Conservation (phyloP, 257 asterid genomes). For the Solanum bulbocastanum region DNA sequence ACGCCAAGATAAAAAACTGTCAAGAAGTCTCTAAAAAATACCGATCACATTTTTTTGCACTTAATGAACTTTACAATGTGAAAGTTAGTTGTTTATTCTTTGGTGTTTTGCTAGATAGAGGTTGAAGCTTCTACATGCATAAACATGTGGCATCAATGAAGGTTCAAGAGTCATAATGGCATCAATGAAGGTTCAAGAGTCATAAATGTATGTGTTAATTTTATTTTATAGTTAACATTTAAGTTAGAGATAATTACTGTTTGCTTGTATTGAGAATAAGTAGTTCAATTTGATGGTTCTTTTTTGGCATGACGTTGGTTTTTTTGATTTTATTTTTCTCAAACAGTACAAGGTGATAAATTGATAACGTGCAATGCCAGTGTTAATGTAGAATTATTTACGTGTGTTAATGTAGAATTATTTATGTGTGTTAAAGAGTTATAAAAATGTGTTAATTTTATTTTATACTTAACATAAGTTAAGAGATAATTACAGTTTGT, state of each 20-base stretch:
- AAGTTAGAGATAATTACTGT: neutral
- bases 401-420: neutral
- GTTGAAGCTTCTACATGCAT: neutral
- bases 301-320: neutral
- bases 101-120: neutral
- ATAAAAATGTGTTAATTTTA: neutral
- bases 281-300: neutral
- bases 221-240: neutral
- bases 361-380: neutral
- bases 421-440: neutral
- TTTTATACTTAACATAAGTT: neutral
- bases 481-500: neutral
- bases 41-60: neutral
- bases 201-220: neutral
- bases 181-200: neutral
- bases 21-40: neutral
- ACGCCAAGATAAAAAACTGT: neutral
- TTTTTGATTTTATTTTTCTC: neutral
- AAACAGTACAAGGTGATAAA: neutral
- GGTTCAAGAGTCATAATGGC: neutral
- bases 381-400: neutral
- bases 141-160: neutral
- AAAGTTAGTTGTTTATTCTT: neutral
- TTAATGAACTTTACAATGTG: neutral
- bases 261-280: neutral